Evolutionary conservation across 305 asterid species (phyloP), one percentile per base, ranked within the genome.

Genomic region (Andrographis paniculata): DNA sequence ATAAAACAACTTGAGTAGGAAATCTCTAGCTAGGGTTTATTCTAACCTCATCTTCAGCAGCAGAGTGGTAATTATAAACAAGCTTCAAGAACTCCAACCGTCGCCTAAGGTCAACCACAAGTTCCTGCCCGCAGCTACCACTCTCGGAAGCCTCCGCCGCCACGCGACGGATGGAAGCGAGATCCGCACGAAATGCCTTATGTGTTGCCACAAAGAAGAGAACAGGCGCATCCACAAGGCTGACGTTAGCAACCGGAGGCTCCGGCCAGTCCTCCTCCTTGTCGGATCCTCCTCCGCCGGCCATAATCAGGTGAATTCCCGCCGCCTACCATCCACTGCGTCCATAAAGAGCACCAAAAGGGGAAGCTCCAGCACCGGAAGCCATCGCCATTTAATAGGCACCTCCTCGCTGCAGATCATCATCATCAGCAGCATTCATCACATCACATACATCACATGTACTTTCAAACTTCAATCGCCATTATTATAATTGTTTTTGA

Each of bases 11-110:
- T n/a, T n/a, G n/a, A n/a, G n/a, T 15, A 3, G 9, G 4, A 42
- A 44, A 19, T 14, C 4, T 7, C 30, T 44, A 44, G 49, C 9
- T 11, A 19, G 27, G 17, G 49, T 9, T 37, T 10, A 41, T 18
- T 15, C 66, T 56, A 49, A 84, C 95, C 97, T 84, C 97, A 50
- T 87, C 97, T 71, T 87, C 97, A 37, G 97, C 92, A 38, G 75
- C 76, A 48, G 72, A 73, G 59, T 84, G 95, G 36, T 84, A 84
- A 39, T 71, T 72, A 52, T 55, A 80, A 1, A 84, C 95, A 45
- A 81, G 81, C 72, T 68, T 74, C 71, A 87, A 64, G 50, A 87
- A 87, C 68, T 79, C 78, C 57, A 87, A 60, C 63, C 82, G 72
- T 50, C 79, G 69, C 20, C 66, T 45, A 46, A 81, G 70, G 59